Evolutionary conservation across 2,329 filamentous ascomycete species (phyloP).

Genomic region (Nemania diffusa): DNA sequence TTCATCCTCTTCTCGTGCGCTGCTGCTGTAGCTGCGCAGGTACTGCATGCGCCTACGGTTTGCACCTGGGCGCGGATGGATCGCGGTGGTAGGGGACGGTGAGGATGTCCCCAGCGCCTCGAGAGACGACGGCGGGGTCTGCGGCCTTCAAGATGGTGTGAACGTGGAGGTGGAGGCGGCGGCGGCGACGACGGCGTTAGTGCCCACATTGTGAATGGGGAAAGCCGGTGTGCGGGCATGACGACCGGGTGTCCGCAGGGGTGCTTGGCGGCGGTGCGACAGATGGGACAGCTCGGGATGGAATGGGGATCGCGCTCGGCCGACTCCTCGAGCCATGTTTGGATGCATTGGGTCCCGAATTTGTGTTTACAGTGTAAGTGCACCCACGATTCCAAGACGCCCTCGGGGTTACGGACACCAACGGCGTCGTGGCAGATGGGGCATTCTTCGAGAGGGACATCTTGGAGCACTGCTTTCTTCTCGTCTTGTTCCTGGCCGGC

Average conservation of each 20-base stretch:
- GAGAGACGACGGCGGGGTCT: conserved; percentile 32
- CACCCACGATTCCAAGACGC: conserved; percentile 54
- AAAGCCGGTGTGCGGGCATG: conserved; percentile 26
- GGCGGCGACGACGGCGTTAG: conserved; percentile 28
- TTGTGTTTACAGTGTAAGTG: conserved; percentile 56
- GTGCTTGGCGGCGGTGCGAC: conserved; percentile 50
- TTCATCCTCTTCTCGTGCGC: conserved; percentile 38
- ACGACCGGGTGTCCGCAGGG: conserved; percentile 47
- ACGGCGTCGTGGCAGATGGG: conserved; percentile 58
- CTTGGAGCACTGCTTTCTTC: conserved; percentile 11
- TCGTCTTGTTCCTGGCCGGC: conserved; percentile 33
- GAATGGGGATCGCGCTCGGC: conserved; percentile 49
- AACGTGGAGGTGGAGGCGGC: neutral
- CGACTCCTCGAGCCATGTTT: conserved; percentile 54
- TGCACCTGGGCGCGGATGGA: conserved; percentile 35
- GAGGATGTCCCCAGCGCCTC: conserved; percentile 25
- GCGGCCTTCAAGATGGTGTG: neutral
- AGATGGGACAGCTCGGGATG: conserved; percentile 54
- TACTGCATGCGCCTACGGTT: conserved; percentile 44
- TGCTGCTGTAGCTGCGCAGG: conserved; percentile 43
- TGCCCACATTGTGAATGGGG: conserved; percentile 12
- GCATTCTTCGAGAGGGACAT: conserved; percentile 48
- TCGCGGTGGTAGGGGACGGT: conserved; percentile 9
- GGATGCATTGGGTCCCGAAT: conserved; percentile 57
- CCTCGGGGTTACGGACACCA: conserved; percentile 52